phyloP scores from a whole-genome alignment of 2,329 filamentous ascomycete genomes.

The Talaromyces sp. region DNA sequence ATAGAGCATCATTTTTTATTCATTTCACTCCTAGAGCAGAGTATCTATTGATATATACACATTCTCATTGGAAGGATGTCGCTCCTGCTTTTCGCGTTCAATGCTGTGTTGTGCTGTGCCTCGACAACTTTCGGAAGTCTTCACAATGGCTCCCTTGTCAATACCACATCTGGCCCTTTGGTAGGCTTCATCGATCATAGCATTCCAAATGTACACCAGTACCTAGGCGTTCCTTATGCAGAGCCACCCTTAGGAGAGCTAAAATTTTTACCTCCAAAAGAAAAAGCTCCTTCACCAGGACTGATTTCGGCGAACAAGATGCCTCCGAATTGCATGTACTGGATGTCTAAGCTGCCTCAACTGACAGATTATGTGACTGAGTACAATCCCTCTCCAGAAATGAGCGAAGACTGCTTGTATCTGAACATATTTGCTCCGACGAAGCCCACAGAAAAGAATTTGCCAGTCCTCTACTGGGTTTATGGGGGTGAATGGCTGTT shows the following conservation, averaged over 20 bases:
- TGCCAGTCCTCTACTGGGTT: conserved; percentile 67
- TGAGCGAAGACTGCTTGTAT: conserved; percentile 59
- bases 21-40: too few species aligned
- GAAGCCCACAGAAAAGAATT: conserved; percentile 50
- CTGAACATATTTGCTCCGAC: conserved; percentile 56
- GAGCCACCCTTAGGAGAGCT: neutral
- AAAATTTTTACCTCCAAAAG: neutral
- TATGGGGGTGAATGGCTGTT: conserved; percentile 66
- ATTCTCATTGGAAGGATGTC: neutral
- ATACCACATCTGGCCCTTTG: neutral
- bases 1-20: too few species aligned
- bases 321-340: neutral
- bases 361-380: neutral
- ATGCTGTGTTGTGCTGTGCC: neutral
- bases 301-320: neutral
- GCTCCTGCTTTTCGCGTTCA: neutral
- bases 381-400: neutral
- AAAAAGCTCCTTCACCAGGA: neutral
- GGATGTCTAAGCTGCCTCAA: neutral
- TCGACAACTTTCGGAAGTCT: neutral
- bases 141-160: neutral
- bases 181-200: neutral
- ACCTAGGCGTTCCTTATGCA: neutral
- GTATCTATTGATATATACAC: neutral
- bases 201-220: neutral